Evolutionary conservation across 768 basidiomycete genomes (phyloP).

Genomic region (Termitomyces eurrhizus): DNA sequence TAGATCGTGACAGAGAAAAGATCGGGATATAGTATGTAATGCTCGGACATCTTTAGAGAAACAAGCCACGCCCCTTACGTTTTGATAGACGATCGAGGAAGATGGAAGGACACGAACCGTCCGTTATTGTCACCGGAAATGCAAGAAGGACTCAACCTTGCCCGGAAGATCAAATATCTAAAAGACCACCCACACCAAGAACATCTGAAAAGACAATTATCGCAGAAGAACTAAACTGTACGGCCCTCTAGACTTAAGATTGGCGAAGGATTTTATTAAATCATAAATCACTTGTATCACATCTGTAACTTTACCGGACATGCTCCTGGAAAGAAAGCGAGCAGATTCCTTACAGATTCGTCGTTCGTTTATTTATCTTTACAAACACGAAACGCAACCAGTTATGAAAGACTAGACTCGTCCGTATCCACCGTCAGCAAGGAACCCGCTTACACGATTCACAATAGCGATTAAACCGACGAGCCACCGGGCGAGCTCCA

Average conservation of each 20-base stretch:
- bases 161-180: too few species aligned
- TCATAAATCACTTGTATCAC: background rate
- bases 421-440: conserved; percentile 51
- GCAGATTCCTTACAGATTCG: background rate
- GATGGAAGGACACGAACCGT: too few species aligned
- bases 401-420: conserved; percentile 30
- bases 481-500: conserved; percentile 58
- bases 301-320: background rate
- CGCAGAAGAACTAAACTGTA: background rate
- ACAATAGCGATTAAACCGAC: conserved; percentile 52
- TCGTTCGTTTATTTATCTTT: background rate
- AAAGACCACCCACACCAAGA: too few species aligned
- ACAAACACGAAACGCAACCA: background rate
- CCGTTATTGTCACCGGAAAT: too few species aligned
- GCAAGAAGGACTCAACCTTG: too few species aligned
- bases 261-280: background rate
- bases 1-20: too few species aligned
- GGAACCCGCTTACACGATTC: conserved; percentile 44
- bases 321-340: background rate
- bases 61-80: too few species aligned
- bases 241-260: background rate
- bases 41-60: too few species aligned
- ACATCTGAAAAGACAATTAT: background rate
- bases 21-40: too few species aligned
- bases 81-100: too few species aligned